Evolutionary conservation across 805 yeast species (phyloP), one percentile per base, ranked within the genome.

Genomic region (Grigorovia humatica): DNA sequence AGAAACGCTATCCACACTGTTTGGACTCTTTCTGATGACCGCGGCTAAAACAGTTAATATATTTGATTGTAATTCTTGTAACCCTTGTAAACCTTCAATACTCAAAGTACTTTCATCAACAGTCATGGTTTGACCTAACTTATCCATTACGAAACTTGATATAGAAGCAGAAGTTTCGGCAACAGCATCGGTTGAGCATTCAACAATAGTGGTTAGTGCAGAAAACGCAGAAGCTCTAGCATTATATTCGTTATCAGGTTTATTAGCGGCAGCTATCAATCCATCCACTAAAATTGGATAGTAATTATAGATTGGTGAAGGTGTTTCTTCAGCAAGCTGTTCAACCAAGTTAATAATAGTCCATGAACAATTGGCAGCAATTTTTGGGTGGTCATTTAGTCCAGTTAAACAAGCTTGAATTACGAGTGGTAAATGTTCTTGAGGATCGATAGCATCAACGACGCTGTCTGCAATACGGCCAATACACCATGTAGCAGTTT

Each of bases 341-440:
- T 91, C 98, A 29, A 87, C 78, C 57, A 93, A 74, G 68, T 93
- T 93, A 70, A 93, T 93, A 55, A 93, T 74, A 6, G 97, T 83
- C 99, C 99, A 93, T 69, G 98, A 88, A 70, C 96, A 88, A 73
- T 93, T 93, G n/a, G 96, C 88, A 2, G 90, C 79, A 38, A 93
- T 96, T 69, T 86, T 88, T 40, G 97, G 88, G 66, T 88, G 95
- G 67, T 90, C 98, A 58, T 78, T 79, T 57, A 93, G 74, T n/a
- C 99, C 99, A 42, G 74, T 65, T 47, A 83, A 68, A 56, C 93
- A 77, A 0, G 96, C 93, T 50, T 77, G 74, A 51, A 93, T 71
- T 50, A 93, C 81, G 46, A 73, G 74, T 29, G 91, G 88, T 56
- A 93, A 74, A 64, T 83, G 83, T 4, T 70, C 67, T 45, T 79